These are phyloP conservation scores for Saccharomyces paradoxus DNA, from an alignment of 805 yeast species.

Conservation along the genomic window DNA sequence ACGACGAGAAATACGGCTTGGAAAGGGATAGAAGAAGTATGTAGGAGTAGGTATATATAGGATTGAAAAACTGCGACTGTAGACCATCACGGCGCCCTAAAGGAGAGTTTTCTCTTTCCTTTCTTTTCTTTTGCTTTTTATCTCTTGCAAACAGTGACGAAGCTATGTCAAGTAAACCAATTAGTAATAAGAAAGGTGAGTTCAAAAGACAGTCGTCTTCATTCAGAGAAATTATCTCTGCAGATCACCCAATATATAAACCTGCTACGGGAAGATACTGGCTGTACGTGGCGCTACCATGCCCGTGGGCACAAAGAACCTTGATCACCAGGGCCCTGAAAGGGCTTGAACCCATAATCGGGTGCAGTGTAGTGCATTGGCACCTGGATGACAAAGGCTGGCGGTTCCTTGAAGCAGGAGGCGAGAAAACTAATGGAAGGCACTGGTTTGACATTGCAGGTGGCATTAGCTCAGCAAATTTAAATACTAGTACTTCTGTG, in stretches of 20 bases:
- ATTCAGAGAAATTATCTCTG: slow-evolving; percentile 56
- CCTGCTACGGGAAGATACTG: slow-evolving; percentile 78
- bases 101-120: too few species aligned
- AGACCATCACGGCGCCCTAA: neutral
- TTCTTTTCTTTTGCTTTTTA: too few species aligned
- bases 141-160: neutral
- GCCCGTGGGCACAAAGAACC: slow-evolving; percentile 91
- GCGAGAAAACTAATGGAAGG: slow-evolving; percentile 3
- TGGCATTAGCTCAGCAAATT: slow-evolving; percentile 1
- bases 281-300: slow-evolving; percentile 73
- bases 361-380: slow-evolving; percentile 82
- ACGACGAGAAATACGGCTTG: neutral
- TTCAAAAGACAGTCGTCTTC: slow-evolving; percentile 41
- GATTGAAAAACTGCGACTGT: neutral
- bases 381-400: slow-evolving; percentile 78
- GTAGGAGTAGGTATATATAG: neutral
- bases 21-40: neutral
- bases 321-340: slow-evolving; percentile 62
- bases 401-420: slow-evolving; percentile 44
- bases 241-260: slow-evolving; percentile 45
- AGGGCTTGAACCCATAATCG: slow-evolving; percentile 53
- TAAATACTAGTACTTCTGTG: slow-evolving; percentile 1
- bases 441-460: slow-evolving; percentile 10
- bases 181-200: slow-evolving; percentile 38
- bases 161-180: slow-evolving; percentile 10